These are phyloP conservation scores for Fusarium euwallaceae DNA, from an alignment of 2,329 filamentous ascomycete genomes.

Conservation along the genomic window DNA sequence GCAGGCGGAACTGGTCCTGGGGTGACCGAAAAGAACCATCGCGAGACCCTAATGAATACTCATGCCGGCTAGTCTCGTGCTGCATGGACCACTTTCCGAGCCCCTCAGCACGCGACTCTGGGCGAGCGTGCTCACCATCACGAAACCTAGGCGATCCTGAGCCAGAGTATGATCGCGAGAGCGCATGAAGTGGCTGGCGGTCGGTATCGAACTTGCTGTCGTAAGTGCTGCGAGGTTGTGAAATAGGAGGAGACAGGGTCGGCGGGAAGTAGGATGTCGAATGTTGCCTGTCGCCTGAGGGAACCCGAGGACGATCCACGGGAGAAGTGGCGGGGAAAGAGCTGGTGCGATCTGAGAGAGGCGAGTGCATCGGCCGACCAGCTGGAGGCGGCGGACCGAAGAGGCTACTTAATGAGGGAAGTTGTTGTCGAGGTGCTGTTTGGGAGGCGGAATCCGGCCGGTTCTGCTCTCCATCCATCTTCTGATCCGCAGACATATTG, in stretches of 20 bases:
- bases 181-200: conserved; percentile 49
- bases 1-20: conserved; percentile 52
- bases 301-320: conserved; percentile 60
- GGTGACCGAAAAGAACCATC: conserved; percentile 53
- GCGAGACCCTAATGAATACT: conserved; percentile 62
- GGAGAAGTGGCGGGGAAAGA: conserved; percentile 60
- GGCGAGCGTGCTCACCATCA: conserved; percentile 54
- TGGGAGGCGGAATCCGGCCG: conserved; percentile 52
- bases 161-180: conserved; percentile 55
- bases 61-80: conserved; percentile 57
- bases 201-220: conserved; percentile 61
- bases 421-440: conserved; percentile 58
- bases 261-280: conserved; percentile 64
- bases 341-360: conserved; percentile 60
- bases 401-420: conserved; percentile 69
- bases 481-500: conserved; percentile 59
- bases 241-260: conserved; percentile 51
- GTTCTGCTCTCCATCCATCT: conserved; percentile 53
- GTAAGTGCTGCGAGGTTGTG: conserved; percentile 61
- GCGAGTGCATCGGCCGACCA: conserved; percentile 60
- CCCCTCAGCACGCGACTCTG: conserved; percentile 54
- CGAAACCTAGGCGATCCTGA: conserved; percentile 61
- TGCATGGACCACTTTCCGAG: conserved; percentile 54
- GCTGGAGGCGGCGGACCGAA: conserved; percentile 65
- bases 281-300: conserved; percentile 55